Evolutionary conservation across 176 grass and related monocot genomes (phyloP).

Genomic region (Cenchrus purpureus): DNA sequence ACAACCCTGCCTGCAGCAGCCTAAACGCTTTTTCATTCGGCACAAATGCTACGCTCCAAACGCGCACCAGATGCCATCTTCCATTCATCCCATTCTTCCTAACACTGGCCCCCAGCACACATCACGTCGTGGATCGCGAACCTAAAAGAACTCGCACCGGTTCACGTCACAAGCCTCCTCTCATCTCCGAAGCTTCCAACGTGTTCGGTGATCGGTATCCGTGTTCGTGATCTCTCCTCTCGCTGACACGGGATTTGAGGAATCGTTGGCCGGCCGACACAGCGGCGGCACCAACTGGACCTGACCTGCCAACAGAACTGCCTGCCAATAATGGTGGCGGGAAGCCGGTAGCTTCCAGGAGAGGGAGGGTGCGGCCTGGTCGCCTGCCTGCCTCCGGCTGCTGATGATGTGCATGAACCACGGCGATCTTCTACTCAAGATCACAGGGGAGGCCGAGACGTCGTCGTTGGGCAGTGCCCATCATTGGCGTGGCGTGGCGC

Average conservation of each 20-base stretch:
- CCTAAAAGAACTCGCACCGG: slow-evolving; percentile 1
- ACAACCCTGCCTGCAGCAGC: not conserved
- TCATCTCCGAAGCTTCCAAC: slow-evolving; percentile 10
- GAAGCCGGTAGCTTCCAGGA: slow-evolving; percentile 39
- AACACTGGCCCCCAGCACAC: not conserved
- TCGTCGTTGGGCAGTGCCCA: slow-evolving; percentile 40
- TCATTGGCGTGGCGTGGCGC: not conserved
- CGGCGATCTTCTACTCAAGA: slow-evolving; percentile 7
- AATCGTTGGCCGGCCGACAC: not conserved
- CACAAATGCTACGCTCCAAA: slow-evolving; percentile 23
- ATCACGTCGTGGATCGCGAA: slow-evolving; percentile 2
- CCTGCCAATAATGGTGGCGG: slow-evolving; percentile 13
- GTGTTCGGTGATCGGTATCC: not conserved
- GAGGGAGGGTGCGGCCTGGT: slow-evolving; percentile 32
- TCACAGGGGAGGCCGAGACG: not conserved
- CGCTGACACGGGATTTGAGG: not conserved
- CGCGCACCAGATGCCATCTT: not conserved
- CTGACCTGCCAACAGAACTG: too few species aligned
- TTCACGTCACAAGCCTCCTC: not conserved
- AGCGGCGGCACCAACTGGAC: slow-evolving; percentile 24
- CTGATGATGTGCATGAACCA: slow-evolving; percentile 29
- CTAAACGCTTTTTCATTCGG: slow-evolving; percentile 30
- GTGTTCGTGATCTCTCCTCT: not conserved
- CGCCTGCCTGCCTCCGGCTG: not conserved
- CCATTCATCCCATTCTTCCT: not conserved